Percentiles rank a stretch among this genome's conserved stretches.
Evolutionary conservation across 805 yeast species (phyloP).

Genomic region (Yarrowia sp.): DNA sequence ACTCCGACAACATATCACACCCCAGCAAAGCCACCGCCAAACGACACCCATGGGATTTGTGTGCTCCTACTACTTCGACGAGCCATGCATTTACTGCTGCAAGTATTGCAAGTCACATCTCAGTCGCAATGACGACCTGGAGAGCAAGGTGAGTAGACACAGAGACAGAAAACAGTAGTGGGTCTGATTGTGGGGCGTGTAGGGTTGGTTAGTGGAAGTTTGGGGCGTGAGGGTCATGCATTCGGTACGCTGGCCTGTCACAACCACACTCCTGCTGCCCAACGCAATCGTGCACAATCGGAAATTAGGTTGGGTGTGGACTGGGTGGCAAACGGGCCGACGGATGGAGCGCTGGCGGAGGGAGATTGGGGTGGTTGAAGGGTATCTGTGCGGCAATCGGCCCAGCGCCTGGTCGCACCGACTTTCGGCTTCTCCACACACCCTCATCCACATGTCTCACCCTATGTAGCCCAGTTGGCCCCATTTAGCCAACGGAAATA

Average conservation of each 20-base stretch:
- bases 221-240: neutral
- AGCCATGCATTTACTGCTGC: conserved; percentile 43
- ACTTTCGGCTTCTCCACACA: no score
- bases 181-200: neutral
- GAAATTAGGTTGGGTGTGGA: conserved; percentile 1
- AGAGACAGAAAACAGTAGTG: no score
- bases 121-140: conserved; percentile 40
- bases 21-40: neutral
- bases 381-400: no score
- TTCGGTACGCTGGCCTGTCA: no score
- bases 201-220: neutral
- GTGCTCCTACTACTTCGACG: conserved; percentile 44
- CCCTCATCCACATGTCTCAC: neutral
- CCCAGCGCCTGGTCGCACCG: no score
- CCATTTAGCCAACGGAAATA: conserved; percentile 6
- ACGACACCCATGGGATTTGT: conserved; percentile 47
- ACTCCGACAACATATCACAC: neutral
- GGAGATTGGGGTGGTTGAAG: neutral
- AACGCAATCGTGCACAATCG: conserved; percentile 25
- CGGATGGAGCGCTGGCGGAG: neutral
- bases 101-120: conserved; percentile 45
- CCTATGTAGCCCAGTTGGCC: neutral
- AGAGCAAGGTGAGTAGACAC: conserved; percentile 43
- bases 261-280: conserved; percentile 3
- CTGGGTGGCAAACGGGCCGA: neutral